Evolutionary conservation across 495 filamentous ascomycete species (phyloP), one percentile per base, ranked within the genome.

Genomic region (Xeromyces bisporus): DNA sequence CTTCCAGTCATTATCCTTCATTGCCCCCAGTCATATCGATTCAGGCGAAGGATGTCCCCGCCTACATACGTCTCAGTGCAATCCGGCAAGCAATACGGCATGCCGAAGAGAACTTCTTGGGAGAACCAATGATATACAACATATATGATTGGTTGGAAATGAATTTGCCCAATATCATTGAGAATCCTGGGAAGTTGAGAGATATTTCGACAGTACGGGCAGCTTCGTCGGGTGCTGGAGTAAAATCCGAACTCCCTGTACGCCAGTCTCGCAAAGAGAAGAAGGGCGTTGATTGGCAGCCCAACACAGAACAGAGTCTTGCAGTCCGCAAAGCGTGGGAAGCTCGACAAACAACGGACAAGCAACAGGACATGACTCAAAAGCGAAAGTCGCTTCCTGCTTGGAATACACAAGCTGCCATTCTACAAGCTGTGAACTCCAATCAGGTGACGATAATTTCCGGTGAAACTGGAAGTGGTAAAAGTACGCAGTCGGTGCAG

Each of bases 401-500:
- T 3, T 97, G 89, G 89, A 70, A 74, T 36, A 68, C 81, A 21
- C 75, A 69, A 50, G 73, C 84, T 21, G 58, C 67, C 7, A 80
- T 97, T 16, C 65, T 94, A 15, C 43, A 64, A 8, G 72, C 80
- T 2, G 75, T 96, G 12, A 67, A 66, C 18, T 46, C 58, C 3
- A 69, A 82, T 44, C 84, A 92, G 50, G 81, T 96, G 13, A 87
- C 80, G 3, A 96, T 97, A 38, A 91, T 97, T 31, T 87, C 84
- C 16, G 89, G 89, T 40, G 89, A 94, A 55, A 97, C 89, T 5
- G 89, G 89, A 32, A 91, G 81, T 26, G 89, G 89, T 43, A 97
- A 97, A 51, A 93, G 84, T 33, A 97, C 89, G 1, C 89, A 97
- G 51, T 82, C 82, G 8, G 89, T 94, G 3, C 89, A 97, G 49